These are phyloP conservation scores for Favolaschia claudopus DNA, from an alignment of 768 basidiomycete genomes.

Conservation along the genomic window DNA sequence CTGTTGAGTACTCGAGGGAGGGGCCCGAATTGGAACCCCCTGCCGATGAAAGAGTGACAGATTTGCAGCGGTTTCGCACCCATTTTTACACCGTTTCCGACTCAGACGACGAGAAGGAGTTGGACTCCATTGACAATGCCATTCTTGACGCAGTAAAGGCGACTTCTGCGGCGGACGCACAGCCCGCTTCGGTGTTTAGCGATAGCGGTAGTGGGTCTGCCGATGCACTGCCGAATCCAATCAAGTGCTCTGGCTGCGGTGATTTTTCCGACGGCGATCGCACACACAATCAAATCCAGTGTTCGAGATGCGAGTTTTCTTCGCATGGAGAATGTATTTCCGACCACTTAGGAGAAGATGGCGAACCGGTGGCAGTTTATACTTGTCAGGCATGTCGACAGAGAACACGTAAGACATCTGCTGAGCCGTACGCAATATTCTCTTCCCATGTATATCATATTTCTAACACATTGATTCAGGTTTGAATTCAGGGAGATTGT, in stretches of 20 bases:
- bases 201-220: not conserved
- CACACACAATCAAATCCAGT: not conserved
- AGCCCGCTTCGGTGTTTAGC: not conserved
- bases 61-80: not conserved
- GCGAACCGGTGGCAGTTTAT: not conserved
- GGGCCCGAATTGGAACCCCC: not conserved
- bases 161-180: not conserved
- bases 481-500: not conserved
- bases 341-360: no score
- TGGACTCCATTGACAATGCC: not conserved
- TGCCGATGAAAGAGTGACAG: not conserved
- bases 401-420: not conserved
- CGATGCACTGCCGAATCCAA: not conserved
- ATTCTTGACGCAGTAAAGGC: not conserved
- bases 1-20: not conserved
- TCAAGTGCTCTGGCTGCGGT: constrained; percentile 6
- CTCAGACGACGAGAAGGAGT: not conserved
- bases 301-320: not conserved
- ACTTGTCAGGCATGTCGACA: not conserved
- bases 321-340: no score
- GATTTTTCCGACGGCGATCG: not conserved
- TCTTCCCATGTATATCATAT: not conserved
- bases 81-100: not conserved
- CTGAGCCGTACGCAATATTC: not conserved
- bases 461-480: not conserved